Conservation (phyloP, 305 asterid species). For the Plantago coronopus region DNA sequence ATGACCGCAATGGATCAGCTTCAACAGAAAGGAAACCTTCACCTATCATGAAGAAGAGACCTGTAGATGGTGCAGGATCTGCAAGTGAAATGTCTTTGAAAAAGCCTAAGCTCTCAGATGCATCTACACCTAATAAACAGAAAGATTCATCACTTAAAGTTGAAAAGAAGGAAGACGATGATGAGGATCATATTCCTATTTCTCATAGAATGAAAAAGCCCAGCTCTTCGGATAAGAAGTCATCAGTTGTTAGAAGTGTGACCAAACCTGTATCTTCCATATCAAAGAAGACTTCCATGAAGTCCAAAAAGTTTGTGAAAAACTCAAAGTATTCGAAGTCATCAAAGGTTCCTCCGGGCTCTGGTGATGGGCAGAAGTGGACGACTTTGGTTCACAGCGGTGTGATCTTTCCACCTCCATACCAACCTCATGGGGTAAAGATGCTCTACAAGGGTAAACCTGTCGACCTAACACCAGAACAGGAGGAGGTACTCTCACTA, state of each 20-base stretch:
- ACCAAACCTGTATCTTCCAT: slow-evolving; percentile 41
- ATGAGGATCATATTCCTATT: slow-evolving; percentile 69
- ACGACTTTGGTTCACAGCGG: slow-evolving; percentile 89
- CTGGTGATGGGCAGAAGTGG: slow-evolving; percentile 99
- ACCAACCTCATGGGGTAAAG: slow-evolving; percentile 91
- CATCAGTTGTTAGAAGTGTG: slow-evolving; percentile 38
- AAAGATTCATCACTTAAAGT: slow-evolving; percentile 34
- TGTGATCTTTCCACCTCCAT: slow-evolving; percentile 92
- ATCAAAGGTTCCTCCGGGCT: slow-evolving; percentile 74
- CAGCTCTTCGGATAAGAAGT: slow-evolving; percentile 42
- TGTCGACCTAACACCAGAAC: slow-evolving; percentile 72
- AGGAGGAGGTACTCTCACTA: slow-evolving; percentile 73
- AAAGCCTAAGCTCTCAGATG: slow-evolving; percentile 39
- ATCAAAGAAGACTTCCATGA: slow-evolving; percentile 42
- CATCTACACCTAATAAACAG: slow-evolving; percentile 23
- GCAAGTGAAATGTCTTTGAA: slow-evolving; percentile 29
- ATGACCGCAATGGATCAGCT: slow-evolving; percentile 42
- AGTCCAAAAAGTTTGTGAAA: slow-evolving; percentile 51
- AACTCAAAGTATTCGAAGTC: slow-evolving; percentile 65
- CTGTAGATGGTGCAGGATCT: slow-evolving; percentile 32
- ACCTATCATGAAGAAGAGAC: slow-evolving; percentile 39
- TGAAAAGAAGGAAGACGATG: slow-evolving; percentile 55
- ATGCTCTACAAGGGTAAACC: slow-evolving; percentile 90
- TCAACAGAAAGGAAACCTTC: slow-evolving; percentile 41
- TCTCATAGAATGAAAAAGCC: slow-evolving; percentile 71